Conservation (phyloP, 768 basidiomycete species). For the Podaxis mareebaensis region DNA sequence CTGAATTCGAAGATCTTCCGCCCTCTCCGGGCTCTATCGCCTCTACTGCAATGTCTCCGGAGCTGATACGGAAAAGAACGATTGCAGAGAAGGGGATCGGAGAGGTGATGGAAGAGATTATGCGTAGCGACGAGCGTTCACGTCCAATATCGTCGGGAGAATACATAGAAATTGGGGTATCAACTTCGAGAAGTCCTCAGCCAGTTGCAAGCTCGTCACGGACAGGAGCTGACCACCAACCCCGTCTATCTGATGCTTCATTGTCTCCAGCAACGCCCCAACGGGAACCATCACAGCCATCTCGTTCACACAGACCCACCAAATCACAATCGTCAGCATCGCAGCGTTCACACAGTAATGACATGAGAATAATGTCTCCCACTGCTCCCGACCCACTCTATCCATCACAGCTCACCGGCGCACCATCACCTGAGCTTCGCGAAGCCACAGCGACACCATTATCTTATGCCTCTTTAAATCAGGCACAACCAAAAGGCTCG, state of each 20-base stretch:
- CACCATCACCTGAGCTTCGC: background rate
- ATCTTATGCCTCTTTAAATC: background rate
- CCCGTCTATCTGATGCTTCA: background rate
- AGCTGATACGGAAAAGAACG: background rate
- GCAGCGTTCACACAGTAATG: background rate
- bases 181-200: background rate
- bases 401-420: background rate
- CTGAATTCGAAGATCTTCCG: background rate
- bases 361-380: background rate
- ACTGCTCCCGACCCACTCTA: background rate
- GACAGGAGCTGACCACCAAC: no score
- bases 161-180: background rate
- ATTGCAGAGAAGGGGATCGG: background rate
- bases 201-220: background rate
- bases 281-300: background rate
- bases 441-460: background rate
- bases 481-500: background rate
- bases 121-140: background rate
- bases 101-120: background rate
- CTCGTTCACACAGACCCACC: background rate
- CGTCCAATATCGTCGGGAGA: background rate
- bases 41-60: background rate
- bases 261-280: background rate
- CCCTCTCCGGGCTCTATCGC: constrained; percentile 9
- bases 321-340: background rate